Percentiles rank a stretch among this genome's conserved stretches.
Evolutionary conservation across 768 basidiomycete genomes (phyloP).

Genomic region (Amanita phalloides): DNA sequence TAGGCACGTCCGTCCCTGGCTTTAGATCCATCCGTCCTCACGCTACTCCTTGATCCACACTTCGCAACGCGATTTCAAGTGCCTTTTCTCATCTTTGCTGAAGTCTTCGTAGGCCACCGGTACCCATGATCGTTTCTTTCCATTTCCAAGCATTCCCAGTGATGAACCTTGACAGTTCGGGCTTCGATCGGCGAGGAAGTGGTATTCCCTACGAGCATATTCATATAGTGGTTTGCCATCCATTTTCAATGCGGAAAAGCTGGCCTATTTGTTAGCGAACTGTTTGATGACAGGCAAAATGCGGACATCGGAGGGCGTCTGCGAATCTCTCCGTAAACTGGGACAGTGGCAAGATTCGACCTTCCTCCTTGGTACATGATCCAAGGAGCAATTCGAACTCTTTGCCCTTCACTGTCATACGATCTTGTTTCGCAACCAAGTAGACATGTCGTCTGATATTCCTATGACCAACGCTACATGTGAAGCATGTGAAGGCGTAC

Average conservation of each 20-base stretch:
- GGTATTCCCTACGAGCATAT: constrained; percentile 89
- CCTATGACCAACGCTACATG: constrained; percentile 32
- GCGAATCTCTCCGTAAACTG: constrained; percentile 79
- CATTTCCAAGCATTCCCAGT: constrained; percentile 71
- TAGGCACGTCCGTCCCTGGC: constrained; percentile 33
- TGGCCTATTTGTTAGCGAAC: constrained; percentile 18
- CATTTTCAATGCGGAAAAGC: constrained; percentile 98
- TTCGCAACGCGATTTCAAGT: constrained; percentile 52
- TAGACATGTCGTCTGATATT: constrained; percentile 84
- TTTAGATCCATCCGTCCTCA: constrained; percentile 27
- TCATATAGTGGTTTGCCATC: constrained; percentile 93
- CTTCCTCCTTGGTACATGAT: constrained; percentile 62
- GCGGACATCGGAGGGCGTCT: constrained; percentile 88
- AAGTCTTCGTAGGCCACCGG: constrained; percentile 68
- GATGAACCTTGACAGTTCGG: constrained; percentile 74
- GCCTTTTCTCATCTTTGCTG: constrained; percentile 59
- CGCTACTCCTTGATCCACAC: constrained; percentile 27
- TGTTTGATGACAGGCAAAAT: constrained; percentile 8
- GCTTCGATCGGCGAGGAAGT: constrained; percentile 88
- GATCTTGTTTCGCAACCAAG: constrained; percentile 93
- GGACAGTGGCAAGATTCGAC: constrained; percentile 59
- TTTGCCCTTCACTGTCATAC: constrained; percentile 84
- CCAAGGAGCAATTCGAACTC: constrained; percentile 71
- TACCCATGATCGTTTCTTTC: constrained; percentile 64
- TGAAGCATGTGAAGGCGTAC: background rate